phyloP scores from a whole-genome alignment of 2,329 filamentous ascomycete genomes.

The Ophiosphaerella narmari region DNA sequence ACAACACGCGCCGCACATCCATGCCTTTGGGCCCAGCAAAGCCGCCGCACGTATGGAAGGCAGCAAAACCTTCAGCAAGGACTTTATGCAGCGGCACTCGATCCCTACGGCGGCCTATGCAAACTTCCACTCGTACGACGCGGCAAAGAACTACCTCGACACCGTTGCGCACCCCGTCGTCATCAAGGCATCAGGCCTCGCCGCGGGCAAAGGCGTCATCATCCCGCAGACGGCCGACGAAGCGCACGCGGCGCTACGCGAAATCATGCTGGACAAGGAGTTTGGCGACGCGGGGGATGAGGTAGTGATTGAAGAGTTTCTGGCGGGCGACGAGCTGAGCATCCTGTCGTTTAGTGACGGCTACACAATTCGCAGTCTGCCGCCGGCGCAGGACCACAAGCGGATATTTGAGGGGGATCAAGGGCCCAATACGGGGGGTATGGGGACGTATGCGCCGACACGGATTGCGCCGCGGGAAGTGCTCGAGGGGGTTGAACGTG shows the following conservation, averaged over 20 bases:
- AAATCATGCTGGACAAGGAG: constrained; percentile 87
- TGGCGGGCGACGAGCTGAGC: constrained; percentile 89
- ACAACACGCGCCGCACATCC: constrained; percentile 60
- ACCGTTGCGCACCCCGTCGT: constrained; percentile 57
- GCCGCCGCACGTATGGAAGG: constrained; percentile 90
- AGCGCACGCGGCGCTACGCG: constrained; percentile 77
- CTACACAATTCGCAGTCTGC: constrained; percentile 78
- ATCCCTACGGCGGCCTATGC: constrained; percentile 91
- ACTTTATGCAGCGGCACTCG: constrained; percentile 90
- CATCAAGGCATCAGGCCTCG: constrained; percentile 91
- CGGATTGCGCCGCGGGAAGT: constrained; percentile 60
- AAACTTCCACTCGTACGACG: constrained; percentile 80
- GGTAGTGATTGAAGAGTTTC: constrained; percentile 93
- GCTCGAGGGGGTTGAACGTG: constrained; percentile 76
- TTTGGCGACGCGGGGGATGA: constrained; percentile 87
- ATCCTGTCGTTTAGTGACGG: constrained; percentile 93
- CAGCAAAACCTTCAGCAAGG: constrained; percentile 95
- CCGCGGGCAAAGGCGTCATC: constrained; percentile 94
- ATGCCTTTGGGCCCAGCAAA: constrained; percentile 83
- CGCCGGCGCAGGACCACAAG: constrained; percentile 96
- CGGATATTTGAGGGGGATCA: constrained; percentile 86
- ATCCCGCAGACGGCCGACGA: constrained; percentile 82
- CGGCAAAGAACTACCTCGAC: constrained; percentile 72
- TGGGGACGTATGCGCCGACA: constrained; percentile 93
- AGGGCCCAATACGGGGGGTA: constrained; percentile 93